A percentile compares a stretch with the other conserved stretches of the same genome.
These are phyloP conservation scores for Cymbidium sinense DNA, from an alignment of 106 monocot genomes.

Conservation along the genomic window DNA sequence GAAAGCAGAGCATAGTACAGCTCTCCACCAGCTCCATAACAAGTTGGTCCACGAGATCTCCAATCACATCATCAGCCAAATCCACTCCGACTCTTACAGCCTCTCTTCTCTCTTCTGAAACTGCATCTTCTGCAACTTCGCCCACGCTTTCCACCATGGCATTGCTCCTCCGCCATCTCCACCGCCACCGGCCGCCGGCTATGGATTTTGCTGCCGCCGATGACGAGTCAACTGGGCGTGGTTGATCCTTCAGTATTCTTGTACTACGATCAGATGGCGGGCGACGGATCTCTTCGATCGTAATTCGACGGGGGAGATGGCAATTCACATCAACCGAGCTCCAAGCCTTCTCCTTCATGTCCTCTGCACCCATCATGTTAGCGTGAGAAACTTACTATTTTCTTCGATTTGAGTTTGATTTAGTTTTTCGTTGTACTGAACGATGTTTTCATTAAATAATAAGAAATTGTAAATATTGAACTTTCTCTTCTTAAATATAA, in stretches of 20 bases:
- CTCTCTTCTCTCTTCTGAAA: constrained; percentile 47
- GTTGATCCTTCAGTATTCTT: background rate
- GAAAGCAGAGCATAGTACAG: background rate
- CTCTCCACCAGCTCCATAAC: constrained; percentile 28
- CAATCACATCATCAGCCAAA: constrained; percentile 40
- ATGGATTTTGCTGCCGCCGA: background rate
- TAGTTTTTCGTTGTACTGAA: no score
- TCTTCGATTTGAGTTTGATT: no score
- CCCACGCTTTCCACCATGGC: constrained; percentile 48
- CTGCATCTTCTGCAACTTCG: constrained; percentile 40
- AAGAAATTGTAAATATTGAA: no score
- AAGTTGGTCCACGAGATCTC: constrained; percentile 52
- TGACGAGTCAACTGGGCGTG: background rate
- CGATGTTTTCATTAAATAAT: no score
- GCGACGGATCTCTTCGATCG: constrained; percentile 1
- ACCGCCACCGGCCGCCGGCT: background rate
- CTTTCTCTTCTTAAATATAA: no score
- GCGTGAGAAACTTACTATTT: no score
- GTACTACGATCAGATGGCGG: background rate
- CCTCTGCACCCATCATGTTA: background rate
- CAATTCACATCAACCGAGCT: background rate
- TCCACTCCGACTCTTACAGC: constrained; percentile 29
- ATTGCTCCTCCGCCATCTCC: constrained; percentile 21
- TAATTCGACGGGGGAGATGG: background rate
- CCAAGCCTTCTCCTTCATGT: background rate